A percentile compares a stretch with the other conserved stretches of the same genome.
Evolutionary conservation across 345 rosid species (phyloP).

Genomic region (Arabidopsis arenosa): DNA sequence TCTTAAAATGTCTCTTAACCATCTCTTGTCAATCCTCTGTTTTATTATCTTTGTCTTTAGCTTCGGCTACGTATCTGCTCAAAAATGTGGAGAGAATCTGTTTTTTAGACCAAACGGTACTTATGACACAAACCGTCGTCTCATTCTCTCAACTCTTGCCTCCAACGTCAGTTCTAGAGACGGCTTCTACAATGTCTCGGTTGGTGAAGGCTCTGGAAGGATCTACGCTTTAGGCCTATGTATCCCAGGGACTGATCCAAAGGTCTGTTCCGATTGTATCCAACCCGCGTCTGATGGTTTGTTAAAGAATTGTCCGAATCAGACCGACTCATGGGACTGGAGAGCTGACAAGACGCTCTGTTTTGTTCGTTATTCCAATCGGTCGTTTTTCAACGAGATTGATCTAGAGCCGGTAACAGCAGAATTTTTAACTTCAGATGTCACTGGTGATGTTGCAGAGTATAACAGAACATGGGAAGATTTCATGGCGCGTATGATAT

Average conservation of each 20-base stretch:
- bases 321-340: conserved; percentile 49
- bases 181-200: conserved; percentile 44
- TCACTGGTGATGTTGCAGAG: conserved; percentile 5
- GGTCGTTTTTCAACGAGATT: conserved; percentile 16
- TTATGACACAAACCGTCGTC: conserved; percentile 32
- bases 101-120: conserved; percentile 26
- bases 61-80: conserved; percentile 21
- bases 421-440: background rate
- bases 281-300: conserved; percentile 18
- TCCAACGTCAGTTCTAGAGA: conserved; percentile 39
- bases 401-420: background rate
- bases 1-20: conserved; percentile 14
- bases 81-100: conserved; percentile 11
- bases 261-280: conserved; percentile 44
- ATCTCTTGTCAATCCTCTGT: conserved; percentile 16
- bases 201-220: conserved; percentile 32
- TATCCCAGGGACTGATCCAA: conserved; percentile 33
- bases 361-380: conserved; percentile 49
- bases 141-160: conserved; percentile 39
- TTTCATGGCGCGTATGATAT: conserved; percentile 24
- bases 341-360: conserved; percentile 41
- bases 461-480: conserved; percentile 22
- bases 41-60: background rate
- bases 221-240: conserved; percentile 48
- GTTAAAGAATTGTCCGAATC: conserved; percentile 43